phyloP scores from a whole-genome alignment of 805 yeast genomes.

The Kregervanrija pseudodelftensis region DNA sequence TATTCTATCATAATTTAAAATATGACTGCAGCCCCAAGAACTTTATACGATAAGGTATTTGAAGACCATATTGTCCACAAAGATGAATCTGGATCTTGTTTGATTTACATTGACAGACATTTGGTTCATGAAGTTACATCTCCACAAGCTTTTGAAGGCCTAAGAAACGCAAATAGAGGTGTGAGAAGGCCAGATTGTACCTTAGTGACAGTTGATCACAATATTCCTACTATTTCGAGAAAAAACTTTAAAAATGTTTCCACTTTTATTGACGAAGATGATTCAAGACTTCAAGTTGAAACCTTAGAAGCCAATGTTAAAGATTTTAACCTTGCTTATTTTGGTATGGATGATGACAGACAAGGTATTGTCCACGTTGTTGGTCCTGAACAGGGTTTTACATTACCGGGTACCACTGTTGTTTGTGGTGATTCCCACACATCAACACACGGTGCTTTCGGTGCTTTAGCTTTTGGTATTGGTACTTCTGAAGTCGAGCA shows the following conservation, averaged over 20 bases:
- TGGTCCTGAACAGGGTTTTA: constrained; percentile 99
- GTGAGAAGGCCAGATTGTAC: constrained; percentile 94
- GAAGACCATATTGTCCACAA: constrained; percentile 89
- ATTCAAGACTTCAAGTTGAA: constrained; percentile 85
- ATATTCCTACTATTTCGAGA: constrained; percentile 93
- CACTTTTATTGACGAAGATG: constrained; percentile 81
- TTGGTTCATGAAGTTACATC: constrained; percentile 98
- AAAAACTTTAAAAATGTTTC: constrained; percentile 62
- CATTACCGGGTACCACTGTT: constrained; percentile 96
- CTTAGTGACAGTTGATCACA: constrained; percentile 92
- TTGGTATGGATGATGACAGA: constrained; percentile 90
- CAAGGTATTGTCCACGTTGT: constrained; percentile 98
- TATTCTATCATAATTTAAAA: not conserved
- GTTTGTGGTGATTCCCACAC: constrained; percentile 99
- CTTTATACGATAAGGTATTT: constrained; percentile 94
- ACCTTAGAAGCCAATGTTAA: constrained; percentile 91
- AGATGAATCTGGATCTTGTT: constrained; percentile 80
- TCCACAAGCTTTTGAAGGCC: constrained; percentile 98
- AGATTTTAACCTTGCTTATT: constrained; percentile 82
- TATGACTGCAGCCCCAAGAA: constrained; percentile 44
- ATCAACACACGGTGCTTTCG: constrained; percentile 98
- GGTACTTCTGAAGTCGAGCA: constrained; percentile 99
- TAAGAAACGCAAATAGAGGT: constrained; percentile 74
- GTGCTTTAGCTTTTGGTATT: constrained; percentile 95
- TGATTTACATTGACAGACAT: constrained; percentile 93